Conservation (phyloP, 352 stramenopile species). For the Pythium folliculosum region DNA sequence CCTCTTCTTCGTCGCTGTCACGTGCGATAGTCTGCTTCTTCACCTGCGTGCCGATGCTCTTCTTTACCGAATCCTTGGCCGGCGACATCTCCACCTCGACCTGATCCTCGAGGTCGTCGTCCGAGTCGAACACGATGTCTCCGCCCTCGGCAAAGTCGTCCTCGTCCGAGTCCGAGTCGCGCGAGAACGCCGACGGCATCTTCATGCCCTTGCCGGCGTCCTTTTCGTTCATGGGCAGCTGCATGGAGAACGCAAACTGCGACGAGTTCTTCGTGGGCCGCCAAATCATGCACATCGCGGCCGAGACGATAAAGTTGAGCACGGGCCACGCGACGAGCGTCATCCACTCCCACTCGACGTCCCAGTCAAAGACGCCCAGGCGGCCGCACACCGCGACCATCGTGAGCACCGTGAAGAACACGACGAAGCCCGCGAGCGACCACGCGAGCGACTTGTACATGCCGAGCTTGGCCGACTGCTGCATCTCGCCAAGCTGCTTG, state of each 20-base stretch:
- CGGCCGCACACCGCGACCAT: conserved; percentile 79
- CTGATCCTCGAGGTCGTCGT: conserved; percentile 53
- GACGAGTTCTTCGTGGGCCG: conserved; percentile 84
- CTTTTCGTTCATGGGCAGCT: conserved; percentile 76
- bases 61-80: conserved; percentile 34
- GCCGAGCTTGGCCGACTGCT: conserved; percentile 88
- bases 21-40: background rate
- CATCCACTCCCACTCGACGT: conserved; percentile 91
- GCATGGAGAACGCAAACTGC: conserved; percentile 86
- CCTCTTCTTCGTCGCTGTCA: conserved; percentile 47
- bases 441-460: conserved; percentile 89
- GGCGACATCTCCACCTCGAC: conserved; percentile 37
- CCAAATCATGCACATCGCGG: conserved; percentile 91
- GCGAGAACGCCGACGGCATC: conserved; percentile 53
- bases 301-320: conserved; percentile 90
- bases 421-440: conserved; percentile 80
- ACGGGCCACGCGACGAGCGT: conserved; percentile 91
- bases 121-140: conserved; percentile 57
- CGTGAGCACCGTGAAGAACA: conserved; percentile 89
- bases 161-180: conserved; percentile 62
- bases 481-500: conserved; percentile 76
- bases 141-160: conserved; percentile 30
- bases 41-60: conserved; percentile 17
- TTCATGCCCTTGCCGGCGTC: conserved; percentile 47
- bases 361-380: conserved; percentile 87